These are phyloP conservation scores for Hanseniaspora vineae DNA, from an alignment of 805 yeast genomes.

Conservation along the genomic window DNA sequence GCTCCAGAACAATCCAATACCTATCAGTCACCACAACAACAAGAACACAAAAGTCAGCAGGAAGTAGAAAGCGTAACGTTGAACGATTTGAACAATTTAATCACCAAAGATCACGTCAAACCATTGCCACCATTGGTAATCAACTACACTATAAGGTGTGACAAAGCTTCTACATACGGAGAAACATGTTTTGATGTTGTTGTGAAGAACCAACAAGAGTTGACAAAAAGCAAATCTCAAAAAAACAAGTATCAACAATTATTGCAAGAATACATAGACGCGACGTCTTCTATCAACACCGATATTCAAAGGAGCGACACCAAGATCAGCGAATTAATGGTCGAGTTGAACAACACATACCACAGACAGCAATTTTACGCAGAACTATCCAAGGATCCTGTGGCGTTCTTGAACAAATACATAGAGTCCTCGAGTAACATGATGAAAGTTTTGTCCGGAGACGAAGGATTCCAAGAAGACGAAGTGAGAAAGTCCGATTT, in stretches of 20 bases:
- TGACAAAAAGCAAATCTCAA: conserved; percentile 22
- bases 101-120: conserved; percentile 47
- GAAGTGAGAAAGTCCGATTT: conserved; percentile 72
- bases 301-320: conserved; percentile 31
- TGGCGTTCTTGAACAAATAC: conserved; percentile 58
- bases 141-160: conserved; percentile 65
- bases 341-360: conserved; percentile 40
- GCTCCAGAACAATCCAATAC: too few relatives aligned
- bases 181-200: conserved; percentile 68
- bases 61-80: conserved; percentile 2
- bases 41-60: not conserved
- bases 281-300: conserved; percentile 20
- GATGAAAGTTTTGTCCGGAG: conserved; percentile 76
- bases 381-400: conserved; percentile 66
- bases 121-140: conserved; percentile 74
- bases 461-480: conserved; percentile 83
- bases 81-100: conserved; percentile 56
- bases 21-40: not conserved
- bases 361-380: conserved; percentile 69
- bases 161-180: conserved; percentile 66
- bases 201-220: conserved; percentile 29
- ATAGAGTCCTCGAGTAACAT: conserved; percentile 61
- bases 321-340: conserved; percentile 29
- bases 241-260: conserved; percentile 5
- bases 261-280: not conserved